phyloP scores from a whole-genome alignment of 805 yeast genomes.

The Torulaspora maleeae region DNA sequence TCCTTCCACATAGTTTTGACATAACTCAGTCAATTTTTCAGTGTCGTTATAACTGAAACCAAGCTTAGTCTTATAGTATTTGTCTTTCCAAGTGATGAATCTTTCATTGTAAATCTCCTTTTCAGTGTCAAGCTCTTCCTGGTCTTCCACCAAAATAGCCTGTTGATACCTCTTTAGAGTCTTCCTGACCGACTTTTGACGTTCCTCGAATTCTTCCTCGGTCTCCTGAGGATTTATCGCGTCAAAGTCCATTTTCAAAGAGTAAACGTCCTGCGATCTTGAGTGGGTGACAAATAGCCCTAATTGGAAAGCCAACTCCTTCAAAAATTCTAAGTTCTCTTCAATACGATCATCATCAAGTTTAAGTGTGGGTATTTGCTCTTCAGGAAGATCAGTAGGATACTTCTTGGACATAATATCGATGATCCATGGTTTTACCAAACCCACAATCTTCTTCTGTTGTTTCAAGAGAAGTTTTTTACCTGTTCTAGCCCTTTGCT shows the following conservation, averaged over 20 bases:
- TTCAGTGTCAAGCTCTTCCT: conserved; percentile 43
- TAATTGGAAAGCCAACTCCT: conserved; percentile 58
- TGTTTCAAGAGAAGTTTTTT: conserved; percentile 60
- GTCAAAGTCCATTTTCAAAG: conserved; percentile 63
- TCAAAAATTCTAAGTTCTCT: conserved; percentile 55
- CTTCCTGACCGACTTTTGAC: conserved; percentile 49
- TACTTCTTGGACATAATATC: conserved; percentile 33
- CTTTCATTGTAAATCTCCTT: conserved; percentile 66
- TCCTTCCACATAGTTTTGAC: conserved; percentile 86
- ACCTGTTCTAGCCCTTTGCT: conserved; percentile 60
- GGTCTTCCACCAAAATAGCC: conserved; percentile 55
- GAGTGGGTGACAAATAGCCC: conserved; percentile 67
- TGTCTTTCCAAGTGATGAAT: conserved; percentile 76
- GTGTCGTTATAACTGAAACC: conserved; percentile 60
- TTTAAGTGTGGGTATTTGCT: conserved; percentile 45
- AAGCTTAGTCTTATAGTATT: conserved; percentile 80
- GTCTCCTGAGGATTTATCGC: conserved; percentile 66
- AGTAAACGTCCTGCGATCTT: conserved; percentile 49
- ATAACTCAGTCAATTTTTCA: conserved; percentile 54
- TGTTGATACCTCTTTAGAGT: conserved; percentile 60
- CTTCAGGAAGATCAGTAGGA: conserved; percentile 40
- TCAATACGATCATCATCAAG: conserved; percentile 36
- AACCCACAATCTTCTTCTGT: conserved; percentile 69
- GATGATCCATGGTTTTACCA: conserved; percentile 45
- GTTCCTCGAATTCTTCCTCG: conserved; percentile 56